Conservation (phyloP, 805 yeast genomes). For the Candida morakotiae region DNA sequence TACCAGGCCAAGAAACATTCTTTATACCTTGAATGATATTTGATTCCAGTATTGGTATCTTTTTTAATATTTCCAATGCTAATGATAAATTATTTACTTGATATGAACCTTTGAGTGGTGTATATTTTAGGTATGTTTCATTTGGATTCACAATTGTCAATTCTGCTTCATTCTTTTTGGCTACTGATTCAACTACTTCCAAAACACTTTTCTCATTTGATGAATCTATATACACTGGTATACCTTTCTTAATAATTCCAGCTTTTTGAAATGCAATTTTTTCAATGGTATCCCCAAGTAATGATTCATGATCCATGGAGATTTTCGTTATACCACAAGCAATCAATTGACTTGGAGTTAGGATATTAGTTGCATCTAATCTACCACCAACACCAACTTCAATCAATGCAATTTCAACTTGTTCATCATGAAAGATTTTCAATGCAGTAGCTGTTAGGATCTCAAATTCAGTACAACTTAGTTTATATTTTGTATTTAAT, state of each 20-base stretch:
- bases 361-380: constrained; percentile 82
- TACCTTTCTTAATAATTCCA: constrained; percentile 67
- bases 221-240: constrained; percentile 70
- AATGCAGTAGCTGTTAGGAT: constrained; percentile 81
- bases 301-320: constrained; percentile 77
- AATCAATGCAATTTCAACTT: constrained; percentile 73
- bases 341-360: constrained; percentile 39
- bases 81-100: constrained; percentile 68
- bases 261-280: constrained; percentile 80
- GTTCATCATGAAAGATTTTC: constrained; percentile 56
- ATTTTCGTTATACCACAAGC: constrained; percentile 79
- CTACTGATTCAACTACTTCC: constrained; percentile 36
- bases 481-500: constrained; percentile 14
- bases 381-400: constrained; percentile 96
- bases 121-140: constrained; percentile 14
- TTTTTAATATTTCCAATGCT: constrained; percentile 49
- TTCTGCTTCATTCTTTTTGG: constrained; percentile 26
- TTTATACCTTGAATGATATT: constrained; percentile 49
- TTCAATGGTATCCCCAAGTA: constrained; percentile 62
- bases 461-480: constrained; percentile 88
- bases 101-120: constrained; percentile 69
- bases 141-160: constrained; percentile 18
- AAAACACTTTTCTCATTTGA: constrained; percentile 54
- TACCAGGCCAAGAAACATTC: constrained; percentile 77
- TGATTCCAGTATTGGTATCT: constrained; percentile 23